Evolutionary conservation across 192 early-diverging fungal species (phyloP), one percentile per base, ranked within the genome.

Genomic region (Coemansia sp.): DNA sequence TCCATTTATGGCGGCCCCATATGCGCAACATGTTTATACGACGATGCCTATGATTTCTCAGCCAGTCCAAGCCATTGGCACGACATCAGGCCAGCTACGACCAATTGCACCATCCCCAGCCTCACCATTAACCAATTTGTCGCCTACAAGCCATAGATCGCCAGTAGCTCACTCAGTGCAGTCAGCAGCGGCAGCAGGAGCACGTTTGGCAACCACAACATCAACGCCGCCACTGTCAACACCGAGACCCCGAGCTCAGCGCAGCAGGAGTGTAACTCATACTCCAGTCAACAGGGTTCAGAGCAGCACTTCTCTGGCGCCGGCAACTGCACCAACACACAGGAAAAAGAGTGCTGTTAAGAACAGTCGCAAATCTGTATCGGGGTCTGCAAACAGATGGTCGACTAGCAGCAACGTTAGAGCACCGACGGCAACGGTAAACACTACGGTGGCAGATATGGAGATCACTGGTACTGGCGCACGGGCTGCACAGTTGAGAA

Each of bases 381-480:
- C 12, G 10, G 51, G 3, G 3, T 35, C 48, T 14, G 21, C 48
- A 11, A 35, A 49, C 61, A 52, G 61, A n/a, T 29, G 61, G 11
- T 31, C 49, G 12, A 31, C 49, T 11, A 22, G 61, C 61, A 37
- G 23, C 19, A 16, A 12, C 3, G 9, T 16, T 5, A 25, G 19
- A 6, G 48, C 61, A 12, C 48, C 48, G 4, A 25, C 48, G 16
- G 16, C 27, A 3, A 55, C 53, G 14, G 29, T 55, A 10, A 55
- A 55, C 29, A 35, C 53, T 4, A 55, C 53, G 6, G 53, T 55
- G 25, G 23, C 23, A n/a, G 53, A 27, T 14, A 55, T 29, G 14
- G 53, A 55, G 25, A 31, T 55, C 29, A 27, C 53, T 4, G 53
- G 53, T 19, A 19, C 47, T 19, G 47, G 47, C 47, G 47, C 47